Percentiles rank a stretch among this genome's conserved stretches.
Conservation (phyloP, 169 alveolate species). For the Plasmodium berghei region DNA sequence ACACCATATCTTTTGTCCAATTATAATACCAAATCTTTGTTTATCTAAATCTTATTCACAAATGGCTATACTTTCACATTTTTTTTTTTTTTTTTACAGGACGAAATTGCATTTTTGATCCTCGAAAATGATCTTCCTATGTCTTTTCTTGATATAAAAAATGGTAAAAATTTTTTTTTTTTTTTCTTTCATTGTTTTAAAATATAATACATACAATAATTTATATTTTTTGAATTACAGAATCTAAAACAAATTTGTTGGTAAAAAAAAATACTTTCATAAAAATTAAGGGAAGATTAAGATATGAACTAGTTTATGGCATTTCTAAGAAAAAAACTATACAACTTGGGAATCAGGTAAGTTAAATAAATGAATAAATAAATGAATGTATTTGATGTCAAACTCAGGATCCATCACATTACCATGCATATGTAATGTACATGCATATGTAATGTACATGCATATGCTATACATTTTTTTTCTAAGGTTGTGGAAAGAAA, state of each 20-base stretch:
- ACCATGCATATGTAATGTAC: not conserved
- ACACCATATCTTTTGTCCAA: not conserved
- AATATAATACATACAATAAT: not conserved
- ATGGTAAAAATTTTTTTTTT: constrained; percentile 2
- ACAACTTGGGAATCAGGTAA: constrained; percentile 15
- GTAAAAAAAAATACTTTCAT: constrained; percentile 21
- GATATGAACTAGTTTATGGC: constrained; percentile 38
- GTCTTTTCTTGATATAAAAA: constrained; percentile 55
- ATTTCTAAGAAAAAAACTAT: constrained; percentile 47
- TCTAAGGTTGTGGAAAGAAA: constrained; percentile 27
- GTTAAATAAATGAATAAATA: no score
- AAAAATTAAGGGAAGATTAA: constrained; percentile 28
- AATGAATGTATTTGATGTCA: not conserved
- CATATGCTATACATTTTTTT: not conserved
- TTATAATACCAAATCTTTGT: no score
- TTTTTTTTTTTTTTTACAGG: constrained; percentile 4
- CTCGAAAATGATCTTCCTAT: constrained; percentile 41
- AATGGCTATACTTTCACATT: not conserved
- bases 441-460: no score
- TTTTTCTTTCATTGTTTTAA: no score
- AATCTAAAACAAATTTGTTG: constrained; percentile 15
- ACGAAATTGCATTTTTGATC: constrained; percentile 57
- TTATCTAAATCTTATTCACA: no score
- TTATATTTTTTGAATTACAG: not conserved
- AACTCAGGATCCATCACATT: no score